Evolutionary conservation across 1,139 yeast species (phyloP).

Genomic region (Pichia sp.): DNA sequence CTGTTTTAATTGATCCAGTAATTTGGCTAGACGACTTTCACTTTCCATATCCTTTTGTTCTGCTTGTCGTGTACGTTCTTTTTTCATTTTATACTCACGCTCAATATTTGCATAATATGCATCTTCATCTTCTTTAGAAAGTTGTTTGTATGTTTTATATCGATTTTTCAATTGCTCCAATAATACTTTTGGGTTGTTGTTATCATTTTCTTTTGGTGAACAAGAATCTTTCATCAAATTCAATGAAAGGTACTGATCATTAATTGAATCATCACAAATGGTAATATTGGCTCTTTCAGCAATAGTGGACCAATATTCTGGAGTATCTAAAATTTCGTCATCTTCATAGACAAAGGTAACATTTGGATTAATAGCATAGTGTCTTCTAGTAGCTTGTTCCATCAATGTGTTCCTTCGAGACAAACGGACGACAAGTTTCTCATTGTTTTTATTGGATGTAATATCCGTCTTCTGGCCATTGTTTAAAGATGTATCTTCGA

Average conservation of each 20-base stretch:
- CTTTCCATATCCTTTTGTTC: slow-evolving; percentile 17
- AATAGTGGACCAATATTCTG: slow-evolving; percentile 25
- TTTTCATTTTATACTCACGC: slow-evolving; percentile 20
- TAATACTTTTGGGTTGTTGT: not conserved
- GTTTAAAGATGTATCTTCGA: too few relatives aligned
- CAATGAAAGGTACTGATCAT: not conserved
- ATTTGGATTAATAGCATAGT: slow-evolving; percentile 18
- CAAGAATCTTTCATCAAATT: not conserved
- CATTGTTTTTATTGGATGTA: not conserved
- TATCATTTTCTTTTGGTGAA: not conserved
- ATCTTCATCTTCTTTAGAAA: slow-evolving; percentile 25
- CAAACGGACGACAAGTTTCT: slow-evolving; percentile 8
- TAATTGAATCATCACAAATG: not conserved
- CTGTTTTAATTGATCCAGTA: slow-evolving; percentile 4
- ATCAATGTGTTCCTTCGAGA: slow-evolving; percentile 13
- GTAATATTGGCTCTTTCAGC: slow-evolving; percentile 28
- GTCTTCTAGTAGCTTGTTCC: slow-evolving; percentile 18
- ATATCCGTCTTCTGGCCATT: not conserved
- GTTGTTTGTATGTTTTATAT: slow-evolving; percentile 20
- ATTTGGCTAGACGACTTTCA: slow-evolving; percentile 16
- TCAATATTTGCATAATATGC: slow-evolving; percentile 24
- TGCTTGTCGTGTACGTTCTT: slow-evolving; percentile 16
- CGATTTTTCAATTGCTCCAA: slow-evolving; percentile 16
- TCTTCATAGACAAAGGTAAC: slow-evolving; percentile 17
- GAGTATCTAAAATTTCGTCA: slow-evolving; percentile 13